Evolutionary conservation across 208 protist genomes (phyloP).

Genomic region (Leishmania major): DNA sequence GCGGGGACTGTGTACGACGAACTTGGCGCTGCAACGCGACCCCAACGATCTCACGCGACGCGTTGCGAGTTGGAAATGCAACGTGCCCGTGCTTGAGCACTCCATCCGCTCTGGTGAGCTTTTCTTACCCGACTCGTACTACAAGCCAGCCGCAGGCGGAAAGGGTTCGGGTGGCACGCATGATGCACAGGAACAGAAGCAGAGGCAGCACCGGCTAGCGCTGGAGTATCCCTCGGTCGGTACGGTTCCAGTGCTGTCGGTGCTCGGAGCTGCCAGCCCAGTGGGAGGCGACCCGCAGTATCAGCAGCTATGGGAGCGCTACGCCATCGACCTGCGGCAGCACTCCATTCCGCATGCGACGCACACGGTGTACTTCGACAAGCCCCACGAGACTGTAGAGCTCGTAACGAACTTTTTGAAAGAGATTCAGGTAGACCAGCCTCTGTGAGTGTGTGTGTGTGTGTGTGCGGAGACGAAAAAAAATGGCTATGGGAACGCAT

Average conservation of each 20-base stretch:
- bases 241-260: conserved; percentile 42
- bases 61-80: conserved; percentile 46
- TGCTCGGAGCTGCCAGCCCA: conserved; percentile 54
- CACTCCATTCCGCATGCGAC: conserved; percentile 48
- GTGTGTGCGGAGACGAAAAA: neutral
- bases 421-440: neutral
- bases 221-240: conserved; percentile 5
- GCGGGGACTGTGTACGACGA: conserved; percentile 57
- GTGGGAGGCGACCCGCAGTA: conserved; percentile 35
- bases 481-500: no score
- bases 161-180: neutral
- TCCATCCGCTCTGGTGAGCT: conserved; percentile 36
- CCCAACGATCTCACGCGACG: conserved; percentile 10
- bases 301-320: conserved; percentile 36
- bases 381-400: conserved; percentile 33
- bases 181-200: neutral
- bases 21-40: conserved; percentile 38
- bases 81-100: conserved; percentile 49
- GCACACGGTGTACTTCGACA: conserved; percentile 65
- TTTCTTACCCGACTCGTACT: conserved; percentile 44
- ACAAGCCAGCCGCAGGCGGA: conserved; percentile 1
- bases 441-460: conserved; percentile 3
- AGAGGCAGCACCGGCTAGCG: neutral
- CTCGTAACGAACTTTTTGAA: conserved; percentile 38
- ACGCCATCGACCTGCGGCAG: conserved; percentile 37